phyloP scores from a whole-genome alignment of 2,329 filamentous ascomycete genomes.

The Clonostachys chloroleuca region DNA sequence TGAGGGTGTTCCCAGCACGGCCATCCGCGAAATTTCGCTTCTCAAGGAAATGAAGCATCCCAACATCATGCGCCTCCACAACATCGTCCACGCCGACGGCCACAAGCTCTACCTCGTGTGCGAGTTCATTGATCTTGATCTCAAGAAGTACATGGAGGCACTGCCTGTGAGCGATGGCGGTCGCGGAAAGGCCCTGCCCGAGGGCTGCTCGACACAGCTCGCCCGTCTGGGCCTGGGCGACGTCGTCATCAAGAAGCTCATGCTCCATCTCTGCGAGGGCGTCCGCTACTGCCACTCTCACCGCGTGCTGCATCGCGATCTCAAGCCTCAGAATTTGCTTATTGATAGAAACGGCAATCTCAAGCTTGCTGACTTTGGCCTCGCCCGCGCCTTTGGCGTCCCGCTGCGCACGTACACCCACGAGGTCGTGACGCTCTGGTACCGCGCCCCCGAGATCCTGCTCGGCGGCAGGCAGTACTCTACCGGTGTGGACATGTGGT shows the following conservation, averaged over 20 bases:
- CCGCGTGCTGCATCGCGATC: conserved; percentile 79
- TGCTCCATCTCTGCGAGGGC: conserved; percentile 81
- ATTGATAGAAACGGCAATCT: conserved; percentile 85
- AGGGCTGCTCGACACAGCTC: conserved; percentile 63
- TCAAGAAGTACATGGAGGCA: conserved; percentile 96
- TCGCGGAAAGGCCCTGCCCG: conserved; percentile 78
- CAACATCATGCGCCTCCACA: conserved; percentile 82
- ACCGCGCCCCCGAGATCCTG: conserved; percentile 84
- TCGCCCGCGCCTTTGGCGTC: conserved; percentile 89
- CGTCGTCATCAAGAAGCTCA: conserved; percentile 87
- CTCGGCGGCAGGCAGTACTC: conserved; percentile 89
- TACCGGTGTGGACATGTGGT: conserved; percentile 96
- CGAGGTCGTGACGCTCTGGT: conserved; percentile 94
- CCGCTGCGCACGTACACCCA: conserved; percentile 89
- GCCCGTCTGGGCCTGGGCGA: conserved; percentile 69
- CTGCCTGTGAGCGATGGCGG: conserved; percentile 81
- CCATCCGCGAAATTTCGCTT: conserved; percentile 89
- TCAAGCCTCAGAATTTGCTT: conserved; percentile 88
- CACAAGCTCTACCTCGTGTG: conserved; percentile 94
- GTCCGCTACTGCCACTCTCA: conserved; percentile 87
- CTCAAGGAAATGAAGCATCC: conserved; percentile 93
- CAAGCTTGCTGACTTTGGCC: conserved; percentile 86
- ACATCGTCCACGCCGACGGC: conserved; percentile 91
- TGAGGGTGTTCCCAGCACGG: conserved; percentile 90
- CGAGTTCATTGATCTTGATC: conserved; percentile 84